These are phyloP conservation scores for Tricholoma sp. DNA, from an alignment of 768 basidiomycete genomes.

Conservation along the genomic window DNA sequence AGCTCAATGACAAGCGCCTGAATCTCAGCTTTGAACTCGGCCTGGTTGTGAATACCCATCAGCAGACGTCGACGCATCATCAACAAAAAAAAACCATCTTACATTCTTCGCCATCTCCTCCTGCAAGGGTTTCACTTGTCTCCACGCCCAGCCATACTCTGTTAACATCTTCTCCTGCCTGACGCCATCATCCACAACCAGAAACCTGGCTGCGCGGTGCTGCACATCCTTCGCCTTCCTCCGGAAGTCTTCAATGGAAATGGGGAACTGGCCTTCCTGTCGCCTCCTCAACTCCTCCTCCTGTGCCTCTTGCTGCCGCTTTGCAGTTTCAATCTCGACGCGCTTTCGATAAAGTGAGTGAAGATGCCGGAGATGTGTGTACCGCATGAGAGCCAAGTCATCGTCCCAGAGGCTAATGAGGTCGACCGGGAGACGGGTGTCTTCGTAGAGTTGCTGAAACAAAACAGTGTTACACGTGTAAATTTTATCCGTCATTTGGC, in stretches of 20 bases:
- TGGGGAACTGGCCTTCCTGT: slow-evolving; percentile 29
- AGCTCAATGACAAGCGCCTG: slow-evolving; percentile 19
- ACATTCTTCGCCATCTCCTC: slow-evolving; percentile 38
- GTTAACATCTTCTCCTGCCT: slow-evolving; percentile 42
- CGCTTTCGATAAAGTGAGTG: slow-evolving; percentile 15
- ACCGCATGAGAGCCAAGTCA: slow-evolving; percentile 24
- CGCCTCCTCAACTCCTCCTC: slow-evolving; percentile 21
- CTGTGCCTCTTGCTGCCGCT: neutral
- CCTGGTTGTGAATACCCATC: slow-evolving; percentile 3
- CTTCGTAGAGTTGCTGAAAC: slow-evolving; percentile 21
- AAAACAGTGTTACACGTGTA: neutral
- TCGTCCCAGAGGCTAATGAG: slow-evolving; percentile 23
- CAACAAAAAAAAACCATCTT: slow-evolving; percentile 16
- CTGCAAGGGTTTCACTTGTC: slow-evolving; percentile 40
- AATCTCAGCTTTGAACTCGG: slow-evolving; percentile 18
- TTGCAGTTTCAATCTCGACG: slow-evolving; percentile 8
- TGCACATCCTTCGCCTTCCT: slow-evolving; percentile 36
- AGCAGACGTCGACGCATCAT: neutral
- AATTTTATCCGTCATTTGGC: neutral
- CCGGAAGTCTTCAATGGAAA: slow-evolving; percentile 28
- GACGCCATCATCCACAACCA: slow-evolving; percentile 21
- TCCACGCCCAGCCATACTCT: slow-evolving; percentile 49
- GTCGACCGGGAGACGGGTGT: slow-evolving; percentile 13
- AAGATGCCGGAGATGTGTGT: slow-evolving; percentile 26
- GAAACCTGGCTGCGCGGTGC: slow-evolving; percentile 46